phyloP scores from a whole-genome alignment of 345 rosid species.

The Arabidopsis arenosa region DNA sequence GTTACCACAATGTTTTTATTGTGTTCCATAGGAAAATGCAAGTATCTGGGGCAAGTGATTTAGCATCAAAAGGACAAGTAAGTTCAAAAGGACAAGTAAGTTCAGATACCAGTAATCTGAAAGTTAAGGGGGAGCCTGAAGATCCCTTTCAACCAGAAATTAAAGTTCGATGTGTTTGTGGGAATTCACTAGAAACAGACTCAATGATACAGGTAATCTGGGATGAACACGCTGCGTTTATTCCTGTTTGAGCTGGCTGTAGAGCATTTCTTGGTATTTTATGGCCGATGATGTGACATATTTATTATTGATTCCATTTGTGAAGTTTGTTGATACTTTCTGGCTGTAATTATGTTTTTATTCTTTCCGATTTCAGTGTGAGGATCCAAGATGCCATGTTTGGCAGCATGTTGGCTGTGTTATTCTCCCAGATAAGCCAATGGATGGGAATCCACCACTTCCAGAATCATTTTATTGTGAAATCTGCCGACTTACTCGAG shows the following conservation, averaged over 20 bases:
- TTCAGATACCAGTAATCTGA: conserved; percentile 67
- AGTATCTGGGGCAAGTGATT: conserved; percentile 84
- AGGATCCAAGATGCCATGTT: conserved; percentile 71
- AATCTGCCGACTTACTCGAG: conserved; percentile 84
- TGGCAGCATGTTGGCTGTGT: conserved; percentile 93
- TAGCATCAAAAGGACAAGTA: conserved; percentile 79
- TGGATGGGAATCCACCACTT: conserved; percentile 63
- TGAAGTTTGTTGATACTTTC: not conserved
- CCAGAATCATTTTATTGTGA: conserved; percentile 89
- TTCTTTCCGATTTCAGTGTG: conserved; percentile 60
- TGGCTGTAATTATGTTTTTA: not conserved
- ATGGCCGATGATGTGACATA: conserved; percentile 6
- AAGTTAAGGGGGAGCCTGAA: conserved; percentile 69
- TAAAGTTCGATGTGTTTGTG: conserved; percentile 93
- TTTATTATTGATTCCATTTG: conserved; percentile 5
- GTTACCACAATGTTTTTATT: conserved; percentile 31
- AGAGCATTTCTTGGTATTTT: conserved; percentile 13
- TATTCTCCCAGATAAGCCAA: conserved; percentile 72
- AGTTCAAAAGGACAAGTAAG: conserved; percentile 69
- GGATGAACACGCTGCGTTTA: not conserved
- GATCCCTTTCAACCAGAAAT: conserved; percentile 57
- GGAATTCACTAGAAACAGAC: conserved; percentile 72
- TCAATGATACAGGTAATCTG: conserved; percentile 71
- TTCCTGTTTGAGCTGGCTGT: conserved; percentile 21
- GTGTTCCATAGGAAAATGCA: conserved; percentile 77